Evolutionary conservation across 2,329 filamentous ascomycete genomes (phyloP), one percentile per base, ranked within the genome.

Genomic region (Pyricularia grisea): DNA sequence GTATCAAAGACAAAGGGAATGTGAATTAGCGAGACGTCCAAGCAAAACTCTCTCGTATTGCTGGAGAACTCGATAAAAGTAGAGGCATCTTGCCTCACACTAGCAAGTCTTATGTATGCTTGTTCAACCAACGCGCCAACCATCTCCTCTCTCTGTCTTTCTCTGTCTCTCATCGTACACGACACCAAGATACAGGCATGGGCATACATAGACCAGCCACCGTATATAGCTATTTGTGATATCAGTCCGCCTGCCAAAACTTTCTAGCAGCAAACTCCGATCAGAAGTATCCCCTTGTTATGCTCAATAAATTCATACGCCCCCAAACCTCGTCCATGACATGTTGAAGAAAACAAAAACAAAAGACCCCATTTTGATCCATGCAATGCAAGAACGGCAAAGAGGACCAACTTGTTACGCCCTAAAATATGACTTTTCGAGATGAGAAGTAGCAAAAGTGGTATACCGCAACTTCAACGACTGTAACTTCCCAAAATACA

Each of bases 21-120:
- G 20, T 67, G 36, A 50, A 67, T 67, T 67, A 67, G 65, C 65
- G 42, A 67, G 65, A 42, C 65, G 17, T 67, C 42, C 65, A 28
- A 67, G 33, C 31, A 27, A 58, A 2, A 25, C 25, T 50, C 4
- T 27, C 7, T 28, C 20, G 33, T 67, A 61, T 27, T 61, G 65
- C 65, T 36, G 10, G 27, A n/a, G 65, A 42, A 50, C 65, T 67
- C 65, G 65, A 28, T n/a, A n/a, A 67, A 67, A 42, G 33, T 28
- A 28, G 42, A 36, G 42, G 25, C 65, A 30, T 50, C 23, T 30
- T 27, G 36, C 65, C 23, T 67, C 36, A 7, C 31, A n/a, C 36
- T 66, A 36, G 25, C 58, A 67, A 25, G 58, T 61, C 58, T 61
- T 61, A 61, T 61, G 58, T 25, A 25, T 61, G 23, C 27, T 61